Evolutionary conservation across 345 rosid genomes (phyloP).

Genomic region (Cardiospermum halicacabum): DNA sequence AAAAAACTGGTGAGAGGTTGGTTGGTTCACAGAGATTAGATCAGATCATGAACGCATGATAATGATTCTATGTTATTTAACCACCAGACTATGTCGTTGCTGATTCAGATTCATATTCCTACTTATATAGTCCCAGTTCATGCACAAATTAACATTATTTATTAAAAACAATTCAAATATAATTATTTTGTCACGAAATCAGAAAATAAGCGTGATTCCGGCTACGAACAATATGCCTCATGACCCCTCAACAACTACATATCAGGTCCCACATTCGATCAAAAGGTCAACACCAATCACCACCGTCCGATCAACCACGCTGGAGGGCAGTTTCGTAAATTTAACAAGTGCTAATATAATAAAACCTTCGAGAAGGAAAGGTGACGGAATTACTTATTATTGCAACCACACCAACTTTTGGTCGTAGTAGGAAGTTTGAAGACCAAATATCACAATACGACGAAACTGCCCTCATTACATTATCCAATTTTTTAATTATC

Average conservation of each 20-base stretch:
- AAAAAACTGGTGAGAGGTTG: not conserved
- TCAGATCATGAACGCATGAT: not conserved
- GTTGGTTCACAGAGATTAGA: not conserved
- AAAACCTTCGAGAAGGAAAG: constrained; percentile 29
- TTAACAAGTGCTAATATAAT: no score
- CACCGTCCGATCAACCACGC: constrained; percentile 8
- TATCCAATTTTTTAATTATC: not conserved
- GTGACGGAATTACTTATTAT: not conserved
- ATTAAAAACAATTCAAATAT: not conserved
- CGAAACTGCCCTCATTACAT: constrained; percentile 7
- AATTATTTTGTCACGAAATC: not conserved
- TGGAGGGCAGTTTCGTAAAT: no score
- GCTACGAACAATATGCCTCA: not conserved
- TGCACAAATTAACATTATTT: not conserved
- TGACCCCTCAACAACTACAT: constrained; percentile 21
- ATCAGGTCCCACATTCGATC: constrained; percentile 1
- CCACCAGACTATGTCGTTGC: not conserved
- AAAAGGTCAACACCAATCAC: constrained; percentile 19
- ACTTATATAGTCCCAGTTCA: not conserved
- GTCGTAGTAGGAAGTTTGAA: not conserved
- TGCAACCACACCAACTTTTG: constrained; percentile 16
- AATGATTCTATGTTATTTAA: not conserved
- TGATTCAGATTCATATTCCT: not conserved
- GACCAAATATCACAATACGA: not conserved
- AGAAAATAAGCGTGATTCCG: not conserved